These are phyloP conservation scores for Trypanosoma brucei DNA, from an alignment of 208 protist species.

Conservation along the genomic window DNA sequence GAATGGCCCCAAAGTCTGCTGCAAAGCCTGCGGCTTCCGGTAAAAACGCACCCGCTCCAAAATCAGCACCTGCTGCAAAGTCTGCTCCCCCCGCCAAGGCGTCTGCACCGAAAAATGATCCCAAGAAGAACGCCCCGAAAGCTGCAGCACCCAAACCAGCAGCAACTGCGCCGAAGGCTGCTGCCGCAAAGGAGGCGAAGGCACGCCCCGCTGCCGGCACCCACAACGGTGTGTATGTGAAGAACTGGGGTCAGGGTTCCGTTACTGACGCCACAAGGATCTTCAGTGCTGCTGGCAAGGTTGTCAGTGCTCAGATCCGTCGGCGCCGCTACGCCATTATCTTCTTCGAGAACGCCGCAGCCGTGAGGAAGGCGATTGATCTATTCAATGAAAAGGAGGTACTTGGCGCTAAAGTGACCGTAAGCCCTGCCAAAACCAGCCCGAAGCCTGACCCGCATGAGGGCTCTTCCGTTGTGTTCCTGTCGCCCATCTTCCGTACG, in stretches of 20 bases:
- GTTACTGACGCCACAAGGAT: constrained; percentile 51
- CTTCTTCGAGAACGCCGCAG: constrained; percentile 78
- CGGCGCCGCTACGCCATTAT: constrained; percentile 76
- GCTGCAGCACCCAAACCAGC: constrained; percentile 29
- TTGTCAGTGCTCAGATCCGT: constrained; percentile 55
- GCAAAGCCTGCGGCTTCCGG: neutral
- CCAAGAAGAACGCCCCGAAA: constrained; percentile 23
- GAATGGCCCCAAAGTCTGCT: constrained; percentile 62
- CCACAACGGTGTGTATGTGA: constrained; percentile 79
- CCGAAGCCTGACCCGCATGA: constrained; percentile 71
- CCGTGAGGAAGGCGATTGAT: constrained; percentile 84
- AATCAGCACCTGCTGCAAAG: constrained; percentile 23
- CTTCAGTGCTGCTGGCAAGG: constrained; percentile 58
- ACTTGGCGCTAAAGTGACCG: constrained; percentile 52
- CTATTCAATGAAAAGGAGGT: constrained; percentile 85
- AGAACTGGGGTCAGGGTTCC: constrained; percentile 78
- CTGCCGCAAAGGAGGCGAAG: constrained; percentile 20
- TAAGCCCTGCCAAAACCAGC: constrained; percentile 65
- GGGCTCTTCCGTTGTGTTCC: constrained; percentile 70
- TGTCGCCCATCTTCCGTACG: constrained; percentile 78
- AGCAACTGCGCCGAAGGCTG: constrained; percentile 13
- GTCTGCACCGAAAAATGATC: constrained; percentile 27
- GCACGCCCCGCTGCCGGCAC: constrained; percentile 28
- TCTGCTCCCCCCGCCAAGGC: constrained; percentile 29
- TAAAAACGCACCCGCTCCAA: constrained; percentile 21